phyloP scores from a whole-genome alignment of 2,329 filamentous ascomycete genomes.

The Trichoderma lentiforme region DNA sequence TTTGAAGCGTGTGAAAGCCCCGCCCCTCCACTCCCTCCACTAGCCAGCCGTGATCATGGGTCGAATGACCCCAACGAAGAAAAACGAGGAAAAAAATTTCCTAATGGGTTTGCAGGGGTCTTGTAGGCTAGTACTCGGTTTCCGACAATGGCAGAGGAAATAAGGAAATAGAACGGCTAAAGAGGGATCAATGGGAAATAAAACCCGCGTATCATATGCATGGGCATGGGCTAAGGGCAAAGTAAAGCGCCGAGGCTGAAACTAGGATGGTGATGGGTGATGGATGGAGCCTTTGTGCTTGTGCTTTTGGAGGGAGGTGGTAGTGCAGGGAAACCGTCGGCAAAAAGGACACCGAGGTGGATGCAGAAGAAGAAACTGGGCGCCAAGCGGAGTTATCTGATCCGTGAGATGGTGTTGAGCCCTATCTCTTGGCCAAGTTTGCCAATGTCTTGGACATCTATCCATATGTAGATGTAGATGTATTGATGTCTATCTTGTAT shows the following conservation, averaged over 20 bases:
- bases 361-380: background rate
- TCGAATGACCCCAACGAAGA: background rate
- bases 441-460: background rate
- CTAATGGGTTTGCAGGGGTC: background rate
- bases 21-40: background rate
- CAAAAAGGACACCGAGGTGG: background rate
- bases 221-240: background rate
- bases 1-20: background rate
- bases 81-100: background rate
- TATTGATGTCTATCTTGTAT: no score
- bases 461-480: background rate
- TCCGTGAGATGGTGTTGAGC: background rate
- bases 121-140: background rate
- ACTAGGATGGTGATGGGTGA: background rate
- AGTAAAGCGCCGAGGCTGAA: background rate
- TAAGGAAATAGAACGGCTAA: background rate
- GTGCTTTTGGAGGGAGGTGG: background rate
- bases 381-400: background rate
- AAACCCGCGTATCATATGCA: background rate
- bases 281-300: no score
- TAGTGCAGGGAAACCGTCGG: background rate
- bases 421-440: background rate
- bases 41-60: background rate
- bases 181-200: background rate
- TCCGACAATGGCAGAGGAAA: background rate